phyloP scores from a whole-genome alignment of 768 basidiomycete genomes.

The Boletus eberwhitei region DNA sequence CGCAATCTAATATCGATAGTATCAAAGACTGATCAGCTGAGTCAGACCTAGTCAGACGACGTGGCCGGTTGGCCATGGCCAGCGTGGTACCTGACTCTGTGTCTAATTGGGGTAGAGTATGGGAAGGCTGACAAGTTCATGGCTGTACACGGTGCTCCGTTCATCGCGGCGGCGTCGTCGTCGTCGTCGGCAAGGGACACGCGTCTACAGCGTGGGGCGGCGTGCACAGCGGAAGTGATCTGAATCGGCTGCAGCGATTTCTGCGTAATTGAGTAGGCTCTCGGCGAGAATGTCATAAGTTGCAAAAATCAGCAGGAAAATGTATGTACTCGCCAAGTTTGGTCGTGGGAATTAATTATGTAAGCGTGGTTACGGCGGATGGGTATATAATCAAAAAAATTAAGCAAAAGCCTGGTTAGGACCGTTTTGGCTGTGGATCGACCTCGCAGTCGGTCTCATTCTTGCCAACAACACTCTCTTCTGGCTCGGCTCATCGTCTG shows the following conservation, averaged over 20 bases:
- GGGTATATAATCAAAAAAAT: constrained; percentile 30
- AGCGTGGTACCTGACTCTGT: constrained; percentile 19
- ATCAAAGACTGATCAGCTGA: constrained; percentile 2
- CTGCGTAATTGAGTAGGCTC: constrained; percentile 11
- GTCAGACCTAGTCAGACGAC: constrained; percentile 9
- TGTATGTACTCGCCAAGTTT: constrained; percentile 1
- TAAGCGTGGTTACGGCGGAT: constrained; percentile 14
- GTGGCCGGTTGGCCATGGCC: constrained; percentile 29
- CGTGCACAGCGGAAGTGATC: background rate
- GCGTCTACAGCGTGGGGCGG: constrained; percentile 6
- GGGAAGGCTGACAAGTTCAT: constrained; percentile 6
- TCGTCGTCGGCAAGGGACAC: constrained; percentile 12
- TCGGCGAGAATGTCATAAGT: background rate
- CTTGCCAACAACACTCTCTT: constrained; percentile 34
- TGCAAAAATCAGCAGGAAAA: background rate
- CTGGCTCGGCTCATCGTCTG: constrained; percentile 32
- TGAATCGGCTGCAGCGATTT: background rate
- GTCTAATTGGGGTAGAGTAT: constrained; percentile 13
- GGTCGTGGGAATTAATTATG: constrained; percentile 26
- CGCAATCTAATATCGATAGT: constrained; percentile 17
- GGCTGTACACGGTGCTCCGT: constrained; percentile 1
- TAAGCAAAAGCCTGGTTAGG: constrained; percentile 11
- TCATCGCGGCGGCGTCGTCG: background rate
- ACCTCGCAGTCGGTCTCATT: constrained; percentile 44
- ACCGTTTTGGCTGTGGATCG: constrained; percentile 43